A percentile compares a stretch with the other conserved stretches of the same genome.
Conservation (phyloP, 306 rosid genomes). For the peach (Prunus persica) region Prunus_persica_NCBIv2 NC_034011.1:23805001-23805500, state of each 20-base stretch:
- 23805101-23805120: not conserved
- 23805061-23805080: no score
- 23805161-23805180: not conserved
- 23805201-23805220: not conserved
- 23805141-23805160: not conserved
- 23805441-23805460: not conserved
- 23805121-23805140: not conserved
- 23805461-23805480: not conserved
- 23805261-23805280: conserved; percentile 60
- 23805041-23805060: not conserved
- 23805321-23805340: not conserved
- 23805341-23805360: not conserved
- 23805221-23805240: conserved; percentile 15
- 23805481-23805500: not conserved
- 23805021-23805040: not conserved
- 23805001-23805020: not conserved
- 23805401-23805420: not conserved
- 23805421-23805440: not conserved
- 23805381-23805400: not conserved
- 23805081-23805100: not conserved
- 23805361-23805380: conserved; percentile 5
- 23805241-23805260: conserved; percentile 57
- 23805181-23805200: not conserved
- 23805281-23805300: conserved; percentile 92
- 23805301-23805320: conserved; percentile 84